phyloP scores from a whole-genome alignment of 768 basidiomycete genomes.

The Hericium alpestre region DNA sequence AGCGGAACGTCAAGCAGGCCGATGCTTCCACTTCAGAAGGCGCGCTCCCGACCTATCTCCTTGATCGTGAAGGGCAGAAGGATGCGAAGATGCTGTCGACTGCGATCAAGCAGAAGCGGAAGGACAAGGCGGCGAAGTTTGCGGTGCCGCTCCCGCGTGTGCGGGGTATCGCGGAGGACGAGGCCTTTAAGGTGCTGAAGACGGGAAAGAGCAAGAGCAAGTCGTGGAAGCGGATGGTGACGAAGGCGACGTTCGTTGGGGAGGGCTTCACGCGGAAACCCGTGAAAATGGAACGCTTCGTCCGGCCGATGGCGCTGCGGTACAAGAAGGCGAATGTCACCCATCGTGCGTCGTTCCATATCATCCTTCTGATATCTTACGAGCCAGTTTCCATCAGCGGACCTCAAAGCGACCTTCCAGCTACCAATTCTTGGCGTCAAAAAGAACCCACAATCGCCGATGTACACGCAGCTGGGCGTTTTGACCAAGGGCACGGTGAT shows the following conservation, averaged over 20 bases:
- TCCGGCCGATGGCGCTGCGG: conserved; percentile 93
- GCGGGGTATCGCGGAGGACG: conserved; percentile 95
- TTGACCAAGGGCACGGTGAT: conserved; percentile 97
- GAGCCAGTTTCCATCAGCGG: conserved; percentile 43
- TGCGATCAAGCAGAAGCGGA: conserved; percentile 96
- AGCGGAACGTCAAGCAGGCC: conserved; percentile 92
- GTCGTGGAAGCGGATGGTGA: conserved; percentile 98
- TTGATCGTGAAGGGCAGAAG: conserved; percentile 96
- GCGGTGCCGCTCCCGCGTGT: conserved; percentile 95
- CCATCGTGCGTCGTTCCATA: conserved; percentile 59
- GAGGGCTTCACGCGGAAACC: conserved; percentile 97
- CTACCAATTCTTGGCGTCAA: conserved; percentile 95
- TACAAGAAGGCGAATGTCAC: conserved; percentile 99
- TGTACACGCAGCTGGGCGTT: conserved; percentile 94
- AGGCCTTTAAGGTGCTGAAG: conserved; percentile 99
- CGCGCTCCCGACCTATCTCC: conserved; percentile 88
- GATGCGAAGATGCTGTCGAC: conserved; percentile 93
- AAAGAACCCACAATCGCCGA: conserved; percentile 98
- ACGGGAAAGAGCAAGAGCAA: conserved; percentile 95
- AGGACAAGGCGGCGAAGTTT: conserved; percentile 98
- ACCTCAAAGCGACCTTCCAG: conserved; percentile 97
- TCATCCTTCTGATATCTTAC: neutral
- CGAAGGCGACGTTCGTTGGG: conserved; percentile 97
- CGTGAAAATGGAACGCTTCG: conserved; percentile 97
- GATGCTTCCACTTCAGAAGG: conserved; percentile 77